phyloP scores from a whole-genome alignment of 495 filamentous ascomycete genomes.

The Bathelium albidoporum region DNA sequence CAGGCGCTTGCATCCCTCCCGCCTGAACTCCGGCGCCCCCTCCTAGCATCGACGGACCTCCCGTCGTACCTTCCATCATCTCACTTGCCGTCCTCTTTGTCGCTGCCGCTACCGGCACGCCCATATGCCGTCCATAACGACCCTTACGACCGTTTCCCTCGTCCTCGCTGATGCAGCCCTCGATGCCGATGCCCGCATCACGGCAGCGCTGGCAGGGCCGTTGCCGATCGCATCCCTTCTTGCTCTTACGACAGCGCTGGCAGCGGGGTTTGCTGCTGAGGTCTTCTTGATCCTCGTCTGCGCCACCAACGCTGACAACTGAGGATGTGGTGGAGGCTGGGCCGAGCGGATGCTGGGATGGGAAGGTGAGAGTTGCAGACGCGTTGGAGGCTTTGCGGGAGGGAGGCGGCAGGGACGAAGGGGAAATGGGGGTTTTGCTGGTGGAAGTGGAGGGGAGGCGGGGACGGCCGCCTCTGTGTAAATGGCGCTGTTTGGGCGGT shows the following conservation, averaged over 20 bases:
- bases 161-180: constrained; percentile 92
- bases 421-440: constrained; percentile 53
- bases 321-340: background rate
- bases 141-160: constrained; percentile 94
- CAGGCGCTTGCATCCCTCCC: background rate
- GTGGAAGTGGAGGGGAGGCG: constrained; percentile 17
- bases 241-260: constrained; percentile 96
- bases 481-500: background rate
- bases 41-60: background rate
- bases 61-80: background rate
- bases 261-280: constrained; percentile 90
- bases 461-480: constrained; percentile 3
- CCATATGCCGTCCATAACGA: constrained; percentile 93
- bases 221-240: constrained; percentile 96
- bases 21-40: no score
- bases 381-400: constrained; percentile 73
- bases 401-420: constrained; percentile 49
- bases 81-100: background rate
- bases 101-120: constrained; percentile 66
- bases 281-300: constrained; percentile 62
- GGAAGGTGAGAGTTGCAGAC: constrained; percentile 26
- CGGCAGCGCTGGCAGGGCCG: constrained; percentile 90
- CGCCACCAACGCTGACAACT: background rate
- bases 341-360: constrained; percentile 28
- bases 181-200: constrained; percentile 84